Base-by-base conservation (phyloP, 495 filamentous ascomycete genomes). In the Penicillium paradoxum region DNA sequence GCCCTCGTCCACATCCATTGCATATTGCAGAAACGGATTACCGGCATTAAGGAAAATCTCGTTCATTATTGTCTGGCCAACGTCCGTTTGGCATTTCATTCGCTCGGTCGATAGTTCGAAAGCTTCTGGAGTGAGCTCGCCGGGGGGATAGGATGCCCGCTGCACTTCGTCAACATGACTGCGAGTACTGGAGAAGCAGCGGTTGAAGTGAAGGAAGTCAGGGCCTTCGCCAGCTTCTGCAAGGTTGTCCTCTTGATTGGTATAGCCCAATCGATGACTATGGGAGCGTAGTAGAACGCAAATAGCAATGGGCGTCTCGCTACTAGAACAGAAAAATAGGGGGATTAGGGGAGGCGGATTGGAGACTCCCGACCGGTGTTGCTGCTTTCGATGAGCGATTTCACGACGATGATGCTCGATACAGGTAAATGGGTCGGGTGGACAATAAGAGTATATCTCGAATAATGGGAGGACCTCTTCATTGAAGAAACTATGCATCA, bases 331-430 rank as follows among this genome's bases (percentile, higher is more conserved):
- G 13, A 27, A 6, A 32, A 30, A 19, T 4, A 6, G 37, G 41
- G 54, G 36, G 42, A 60, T 60, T 17, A 60, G 45, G 4, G 54
- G 54, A 6, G 43, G 54, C 5, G 49, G 49, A 47, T 56, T 57
- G 3, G 41, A n/a, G 14, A 38, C 46, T 4, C 45, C 45, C 32
- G 45, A 45, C 29, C n/a, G 49, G 33, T 60, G 50, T 49, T 50
- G 58, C 17, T 51, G 45, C 56, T 65, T 65, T 22, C 62, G 62
- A 46, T 46, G 51, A 17, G 62, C 62, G 34, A 65, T 57, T 54
- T 65, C 62, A 0, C 48, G 46, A n/a, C 59, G 48, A 22, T 62
- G 40, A 45, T 65, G 56, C 37, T 65, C 62, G 27, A 65, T 50
- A 17, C 58, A 65, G 39, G 55, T 51, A 25, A 59, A 65, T 18